These are phyloP conservation scores for Thraustotheca clavata DNA, from an alignment of 352 stramenopile species.

Conservation along the genomic window DNA sequence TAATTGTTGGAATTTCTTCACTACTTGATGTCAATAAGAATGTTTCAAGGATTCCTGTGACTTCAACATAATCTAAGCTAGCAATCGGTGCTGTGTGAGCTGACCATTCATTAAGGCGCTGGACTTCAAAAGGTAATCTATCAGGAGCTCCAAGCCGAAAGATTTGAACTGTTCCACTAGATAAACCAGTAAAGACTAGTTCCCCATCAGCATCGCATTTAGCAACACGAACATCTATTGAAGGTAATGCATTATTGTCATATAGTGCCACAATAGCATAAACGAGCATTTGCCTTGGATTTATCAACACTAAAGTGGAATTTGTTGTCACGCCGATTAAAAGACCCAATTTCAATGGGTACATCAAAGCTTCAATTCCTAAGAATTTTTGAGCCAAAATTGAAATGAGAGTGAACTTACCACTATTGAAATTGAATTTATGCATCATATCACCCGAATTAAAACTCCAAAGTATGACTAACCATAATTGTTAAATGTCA, in stretches of 20 bases:
- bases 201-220: background rate
- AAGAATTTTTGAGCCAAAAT: background rate
- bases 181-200: background rate
- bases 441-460: constrained; percentile 65
- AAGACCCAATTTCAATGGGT: constrained; percentile 11
- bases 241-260: background rate
- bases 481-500: background rate
- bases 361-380: constrained; percentile 14
- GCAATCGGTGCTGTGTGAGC: background rate
- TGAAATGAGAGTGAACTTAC: background rate
- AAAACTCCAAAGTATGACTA: constrained; percentile 68
- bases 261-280: background rate
- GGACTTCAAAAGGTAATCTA: background rate
- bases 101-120: background rate
- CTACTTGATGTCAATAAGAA: background rate
- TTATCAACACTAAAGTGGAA: background rate
- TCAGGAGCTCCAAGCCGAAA: background rate
- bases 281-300: background rate
- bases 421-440: constrained; percentile 23
- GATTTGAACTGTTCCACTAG: background rate
- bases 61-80: constrained; percentile 7
- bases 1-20: background rate
- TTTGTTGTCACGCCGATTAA: constrained; percentile 4
- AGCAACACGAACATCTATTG: constrained; percentile 9
- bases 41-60: background rate